Base-by-base conservation (phyloP, 2,329 filamentous ascomycete genomes). In the Fusarium foetens region DNA sequence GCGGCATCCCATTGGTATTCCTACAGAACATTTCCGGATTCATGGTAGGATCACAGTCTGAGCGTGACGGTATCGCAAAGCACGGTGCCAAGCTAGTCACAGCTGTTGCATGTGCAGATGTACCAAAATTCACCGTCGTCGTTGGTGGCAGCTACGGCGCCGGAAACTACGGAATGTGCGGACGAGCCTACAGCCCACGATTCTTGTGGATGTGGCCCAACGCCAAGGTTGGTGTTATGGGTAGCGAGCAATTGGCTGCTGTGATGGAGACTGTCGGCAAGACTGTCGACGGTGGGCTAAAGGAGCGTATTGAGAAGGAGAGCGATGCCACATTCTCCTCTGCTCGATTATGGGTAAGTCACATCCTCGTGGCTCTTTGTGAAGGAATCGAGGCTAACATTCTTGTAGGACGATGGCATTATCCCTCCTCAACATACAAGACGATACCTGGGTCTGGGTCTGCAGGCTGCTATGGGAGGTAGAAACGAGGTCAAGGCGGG, bases 91-190 rank as follows among this genome's bases (percentile, higher is more conserved):
- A 99, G 84, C 90, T 99, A 23, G 96, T 98, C 33, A 97, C 94
- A 6, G 96, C 95, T 12, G 96, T 98, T 16, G 94, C 94, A 13
- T 98, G 95, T 79, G 95, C 95, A 8, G 90, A 96, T 74, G 95
- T 98, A 45, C 95, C 96, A 74, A 98, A 99, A 82, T 95, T 98
- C 79, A 99, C 96, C 1, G 94, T 99, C 21, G 93, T 99, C 2
- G 92, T 98, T n/a, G 96, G 96, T 29, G 93, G 93, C 35, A 95
- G 92, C 80, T 96, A 96, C 73, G 95, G 95, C 65, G 95, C 95
- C 12, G 96, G 96, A 8, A 99, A 98, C 82, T 99, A 99, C 80
- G 96, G 95, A 77, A 99, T 99, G 96, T 98, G 94, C 79, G 96
- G 96, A 27, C 89, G 96, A 55, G 95, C 96, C 4, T 99, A 98